phyloP scores from a whole-genome alignment of 805 yeast genomes.

The Candida parachauliodes region DNA sequence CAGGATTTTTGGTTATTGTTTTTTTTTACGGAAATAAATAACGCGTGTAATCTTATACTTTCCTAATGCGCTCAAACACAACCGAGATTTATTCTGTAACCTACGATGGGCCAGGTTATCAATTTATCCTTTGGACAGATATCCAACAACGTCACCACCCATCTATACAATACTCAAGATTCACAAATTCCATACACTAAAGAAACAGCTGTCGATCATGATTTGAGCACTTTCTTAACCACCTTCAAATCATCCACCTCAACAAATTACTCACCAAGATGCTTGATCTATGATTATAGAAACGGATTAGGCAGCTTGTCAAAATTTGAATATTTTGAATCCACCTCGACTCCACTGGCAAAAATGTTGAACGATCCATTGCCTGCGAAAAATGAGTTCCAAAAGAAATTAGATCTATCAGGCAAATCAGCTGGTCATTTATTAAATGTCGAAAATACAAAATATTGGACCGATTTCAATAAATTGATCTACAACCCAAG shows the following conservation, averaged over 20 bases:
- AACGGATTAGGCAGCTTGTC: slow-evolving; percentile 75
- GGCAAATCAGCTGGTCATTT: slow-evolving; percentile 15
- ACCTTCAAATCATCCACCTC: slow-evolving; percentile 17
- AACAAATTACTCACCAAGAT: slow-evolving; percentile 69
- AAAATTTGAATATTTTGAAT: slow-evolving; percentile 45
- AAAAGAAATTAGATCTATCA: slow-evolving; percentile 55
- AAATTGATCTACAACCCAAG: slow-evolving; percentile 64
- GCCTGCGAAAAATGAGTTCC: slow-evolving; percentile 53
- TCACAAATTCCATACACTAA: slow-evolving; percentile 53
- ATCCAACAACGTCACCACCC: slow-evolving; percentile 74
- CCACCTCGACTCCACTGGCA: slow-evolving; percentile 14
- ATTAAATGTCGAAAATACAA: slow-evolving; percentile 41
- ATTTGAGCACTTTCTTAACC: slow-evolving; percentile 39
- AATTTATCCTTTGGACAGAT: slow-evolving; percentile 67
- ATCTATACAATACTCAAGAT: slow-evolving; percentile 79
- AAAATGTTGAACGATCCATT: neutral
- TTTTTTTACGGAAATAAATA: neutral
- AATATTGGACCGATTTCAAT: slow-evolving; percentile 79
- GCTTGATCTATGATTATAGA: slow-evolving; percentile 73
- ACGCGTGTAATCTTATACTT: neutral
- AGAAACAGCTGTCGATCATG: slow-evolving; percentile 44
- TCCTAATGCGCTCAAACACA: neutral
- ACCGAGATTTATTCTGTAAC: too few relatives aligned
- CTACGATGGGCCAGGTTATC: slow-evolving; percentile 81
- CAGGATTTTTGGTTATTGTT: neutral